These are phyloP conservation scores for Grigorovia humatica DNA, from an alignment of 805 yeast genomes.

Conservation along the genomic window DNA sequence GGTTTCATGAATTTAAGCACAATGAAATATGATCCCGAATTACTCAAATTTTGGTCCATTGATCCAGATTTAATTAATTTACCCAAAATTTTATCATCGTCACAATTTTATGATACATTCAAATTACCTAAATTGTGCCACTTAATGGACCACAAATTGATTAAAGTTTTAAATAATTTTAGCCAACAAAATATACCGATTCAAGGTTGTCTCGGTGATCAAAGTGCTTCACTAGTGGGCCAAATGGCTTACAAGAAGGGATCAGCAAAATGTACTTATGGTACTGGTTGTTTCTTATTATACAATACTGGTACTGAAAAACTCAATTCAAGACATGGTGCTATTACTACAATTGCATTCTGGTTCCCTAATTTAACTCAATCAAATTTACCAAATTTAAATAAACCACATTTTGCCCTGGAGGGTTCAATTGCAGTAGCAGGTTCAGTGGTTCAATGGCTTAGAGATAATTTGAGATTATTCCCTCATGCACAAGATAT, in stretches of 20 bases:
- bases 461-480: slow-evolving; percentile 78
- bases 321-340: slow-evolving; percentile 65
- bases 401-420: slow-evolving; percentile 70
- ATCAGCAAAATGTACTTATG: slow-evolving; percentile 89
- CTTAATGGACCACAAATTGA: slow-evolving; percentile 5
- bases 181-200: slow-evolving; percentile 54
- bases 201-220: slow-evolving; percentile 90
- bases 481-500: slow-evolving; percentile 76
- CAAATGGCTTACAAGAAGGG: slow-evolving; percentile 79
- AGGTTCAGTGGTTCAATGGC: slow-evolving; percentile 89
- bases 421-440: slow-evolving; percentile 97
- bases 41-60: slow-evolving; percentile 71
- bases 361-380: slow-evolving; percentile 64
- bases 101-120: slow-evolving; percentile 70
- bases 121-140: slow-evolving; percentile 25
- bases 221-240: slow-evolving; percentile 86
- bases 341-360: slow-evolving; percentile 81
- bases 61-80: slow-evolving; percentile 53
- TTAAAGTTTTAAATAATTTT: slow-evolving; percentile 42
- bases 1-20: slow-evolving; percentile 78
- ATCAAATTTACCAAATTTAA: slow-evolving; percentile 11
- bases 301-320: slow-evolving; percentile 76
- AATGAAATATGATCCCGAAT: slow-evolving; percentile 61
- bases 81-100: slow-evolving; percentile 72
- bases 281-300: slow-evolving; percentile 87